phyloP scores from a whole-genome alignment of 2,329 filamentous ascomycete species.

The Pseudocercospora pini-densiflorae region DNA sequence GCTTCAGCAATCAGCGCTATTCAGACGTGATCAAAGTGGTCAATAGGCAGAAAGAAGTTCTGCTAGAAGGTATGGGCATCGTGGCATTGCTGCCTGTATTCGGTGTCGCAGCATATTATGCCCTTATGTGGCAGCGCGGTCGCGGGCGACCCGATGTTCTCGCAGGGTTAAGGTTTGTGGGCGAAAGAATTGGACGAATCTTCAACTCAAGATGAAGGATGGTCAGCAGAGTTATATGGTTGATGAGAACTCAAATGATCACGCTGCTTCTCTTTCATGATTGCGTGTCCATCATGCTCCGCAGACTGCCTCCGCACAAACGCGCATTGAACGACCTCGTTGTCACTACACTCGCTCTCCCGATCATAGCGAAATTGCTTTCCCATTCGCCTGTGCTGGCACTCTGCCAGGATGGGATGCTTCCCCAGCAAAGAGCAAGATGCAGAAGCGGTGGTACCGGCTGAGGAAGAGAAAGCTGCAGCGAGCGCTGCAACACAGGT shows the following conservation, averaged over 20 bases:
- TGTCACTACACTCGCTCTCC: background rate
- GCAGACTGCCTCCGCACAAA: background rate
- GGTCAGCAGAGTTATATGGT: slow-evolving; percentile 11
- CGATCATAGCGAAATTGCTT: background rate
- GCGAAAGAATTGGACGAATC: slow-evolving; percentile 19
- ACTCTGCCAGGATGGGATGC: slow-evolving; percentile 9
- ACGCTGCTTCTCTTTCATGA: background rate
- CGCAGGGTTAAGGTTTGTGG: slow-evolving; percentile 20
- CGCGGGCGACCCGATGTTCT: slow-evolving; percentile 19
- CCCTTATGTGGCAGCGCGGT: slow-evolving; percentile 33
- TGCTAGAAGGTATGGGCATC: slow-evolving; percentile 52
- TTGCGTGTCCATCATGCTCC: slow-evolving; percentile 3
- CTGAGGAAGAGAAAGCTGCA: background rate
- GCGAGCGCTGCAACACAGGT: background rate
- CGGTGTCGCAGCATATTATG: slow-evolving; percentile 34
- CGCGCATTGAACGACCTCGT: background rate
- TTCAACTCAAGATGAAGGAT: slow-evolving; percentile 14
- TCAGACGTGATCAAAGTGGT: slow-evolving; percentile 76
- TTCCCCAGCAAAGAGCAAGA: slow-evolving; percentile 1
- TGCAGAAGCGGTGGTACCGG: background rate
- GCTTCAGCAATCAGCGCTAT: slow-evolving; percentile 92
- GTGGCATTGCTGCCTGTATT: slow-evolving; percentile 42
- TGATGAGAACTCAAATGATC: slow-evolving; percentile 7
- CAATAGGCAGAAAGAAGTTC: slow-evolving; percentile 65
- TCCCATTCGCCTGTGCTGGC: slow-evolving; percentile 5